These are phyloP conservation scores for Caloboletus firmus DNA, from an alignment of 1,284 basidiomycete genomes.

Conservation along the genomic window DNA sequence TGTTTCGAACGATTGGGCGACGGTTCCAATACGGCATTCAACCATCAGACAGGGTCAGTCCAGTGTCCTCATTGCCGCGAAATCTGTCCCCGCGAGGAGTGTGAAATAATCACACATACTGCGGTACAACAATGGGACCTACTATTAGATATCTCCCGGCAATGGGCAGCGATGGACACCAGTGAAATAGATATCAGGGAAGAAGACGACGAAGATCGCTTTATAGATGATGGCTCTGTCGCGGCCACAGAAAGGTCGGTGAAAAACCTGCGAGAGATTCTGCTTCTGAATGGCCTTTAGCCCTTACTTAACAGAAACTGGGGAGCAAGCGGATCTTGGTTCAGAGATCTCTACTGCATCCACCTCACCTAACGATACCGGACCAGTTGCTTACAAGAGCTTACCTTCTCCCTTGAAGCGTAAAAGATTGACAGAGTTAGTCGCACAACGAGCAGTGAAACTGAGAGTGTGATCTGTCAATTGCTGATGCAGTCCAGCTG, in stretches of 20 bases:
- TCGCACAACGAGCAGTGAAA: conserved; percentile 40
- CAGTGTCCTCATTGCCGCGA: conserved; percentile 46
- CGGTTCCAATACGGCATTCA: background rate
- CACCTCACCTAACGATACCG: background rate
- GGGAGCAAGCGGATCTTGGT: conserved; percentile 1
- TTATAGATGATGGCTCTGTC: background rate
- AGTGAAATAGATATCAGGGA: conserved; percentile 19
- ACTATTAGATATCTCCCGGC: conserved; percentile 43
- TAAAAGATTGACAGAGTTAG: conserved; percentile 17
- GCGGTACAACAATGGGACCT: conserved; percentile 51
- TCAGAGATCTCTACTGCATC: background rate
- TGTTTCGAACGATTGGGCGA: conserved; percentile 15
- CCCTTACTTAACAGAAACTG: conserved; percentile 1
- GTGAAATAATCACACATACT: conserved; percentile 43
- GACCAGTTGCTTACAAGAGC: conserved; percentile 17
- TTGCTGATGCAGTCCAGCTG: conserved; percentile 30
- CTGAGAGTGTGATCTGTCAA: conserved; percentile 44
- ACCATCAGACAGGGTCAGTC: conserved; percentile 13
- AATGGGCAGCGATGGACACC: conserved; percentile 42
- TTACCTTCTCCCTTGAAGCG: conserved; percentile 27
- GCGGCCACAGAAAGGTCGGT: conserved; percentile 11
- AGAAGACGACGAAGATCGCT: conserved; percentile 7
- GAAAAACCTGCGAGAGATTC: background rate
- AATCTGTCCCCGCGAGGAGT: conserved; percentile 35
- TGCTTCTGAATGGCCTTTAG: conserved; percentile 15